phyloP scores from a whole-genome alignment of 257 asterid genomes.

The Mitragyna speciosa region DNA sequence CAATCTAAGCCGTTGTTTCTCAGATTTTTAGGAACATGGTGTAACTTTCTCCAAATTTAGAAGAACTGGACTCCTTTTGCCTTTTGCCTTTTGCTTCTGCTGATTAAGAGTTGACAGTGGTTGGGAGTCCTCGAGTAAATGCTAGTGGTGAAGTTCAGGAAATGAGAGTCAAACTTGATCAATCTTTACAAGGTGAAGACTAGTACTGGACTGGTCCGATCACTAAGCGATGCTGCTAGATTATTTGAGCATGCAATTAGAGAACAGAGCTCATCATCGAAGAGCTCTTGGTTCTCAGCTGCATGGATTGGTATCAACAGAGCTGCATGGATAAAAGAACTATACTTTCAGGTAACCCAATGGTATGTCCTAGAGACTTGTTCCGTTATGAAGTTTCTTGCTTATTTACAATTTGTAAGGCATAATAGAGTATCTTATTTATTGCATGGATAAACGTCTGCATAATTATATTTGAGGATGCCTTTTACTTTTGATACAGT shows the following conservation, averaged over 20 bases:
- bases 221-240: conserved; percentile 90
- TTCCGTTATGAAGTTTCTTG: background rate
- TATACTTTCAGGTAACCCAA: conserved; percentile 75
- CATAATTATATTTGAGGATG: too few relatives aligned
- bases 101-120: too few relatives aligned
- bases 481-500: too few relatives aligned
- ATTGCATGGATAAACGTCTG: background rate
- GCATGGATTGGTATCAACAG: conserved; percentile 85
- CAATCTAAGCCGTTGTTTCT: conserved; percentile 34
- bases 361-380: background rate
- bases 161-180: conserved; percentile 45
- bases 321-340: conserved; percentile 71
- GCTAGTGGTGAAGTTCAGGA: conserved; percentile 52
- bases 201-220: conserved; percentile 67
- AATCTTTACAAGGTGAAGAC: conserved; percentile 70
- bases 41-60: conserved; percentile 36
- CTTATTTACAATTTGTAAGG: too few relatives aligned
- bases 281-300: conserved; percentile 73
- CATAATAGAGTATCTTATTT: background rate
- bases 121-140: conserved; percentile 54
- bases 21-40: conserved; percentile 36
- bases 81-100: conserved; percentile 47
- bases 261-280: conserved; percentile 59
- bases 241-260: conserved; percentile 74
- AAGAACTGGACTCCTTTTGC: conserved; percentile 36